These are phyloP conservation scores for Calycina herbarum DNA, from an alignment of 2,329 filamentous ascomycete genomes.

Conservation along the genomic window DNA sequence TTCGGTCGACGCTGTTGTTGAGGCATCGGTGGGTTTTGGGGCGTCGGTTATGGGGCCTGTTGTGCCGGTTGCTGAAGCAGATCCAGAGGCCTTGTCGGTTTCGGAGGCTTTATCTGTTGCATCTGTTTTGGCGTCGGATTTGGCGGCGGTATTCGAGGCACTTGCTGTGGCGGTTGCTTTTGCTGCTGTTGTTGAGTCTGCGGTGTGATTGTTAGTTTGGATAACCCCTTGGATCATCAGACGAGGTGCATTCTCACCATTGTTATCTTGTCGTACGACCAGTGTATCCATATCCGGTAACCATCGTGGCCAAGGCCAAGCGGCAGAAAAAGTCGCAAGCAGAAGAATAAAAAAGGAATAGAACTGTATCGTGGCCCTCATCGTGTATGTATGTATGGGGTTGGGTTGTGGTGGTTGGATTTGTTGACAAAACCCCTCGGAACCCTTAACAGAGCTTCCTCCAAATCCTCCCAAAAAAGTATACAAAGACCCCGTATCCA, in stretches of 20 bases:
- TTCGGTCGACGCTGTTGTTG: conserved; percentile 8
- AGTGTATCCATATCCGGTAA: conserved; percentile 54
- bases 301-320: conserved; percentile 58
- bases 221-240: conserved; percentile 8
- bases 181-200: conserved; percentile 20
- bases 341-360: conserved; percentile 53
- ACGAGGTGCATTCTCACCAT: conserved; percentile 19
- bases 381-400: conserved; percentile 36
- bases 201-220: conserved; percentile 10
- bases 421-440: conserved; percentile 26
- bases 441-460: not conserved
- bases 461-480: conserved; percentile 1
- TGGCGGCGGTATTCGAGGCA: not conserved
- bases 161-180: conserved; percentile 7
- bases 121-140: no score
- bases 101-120: not conserved
- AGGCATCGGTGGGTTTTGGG: conserved; percentile 5
- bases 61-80: not conserved
- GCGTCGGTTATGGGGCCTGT: conserved; percentile 9
- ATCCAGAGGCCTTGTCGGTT: not conserved
- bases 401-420: not conserved
- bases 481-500: not conserved
- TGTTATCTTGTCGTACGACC: conserved; percentile 49
- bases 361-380: conserved; percentile 53
- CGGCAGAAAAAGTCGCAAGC: conserved; percentile 42